Evolutionary conservation across 306 rosid species (phyloP).

Genomic region (Quercus rubra): DNA sequence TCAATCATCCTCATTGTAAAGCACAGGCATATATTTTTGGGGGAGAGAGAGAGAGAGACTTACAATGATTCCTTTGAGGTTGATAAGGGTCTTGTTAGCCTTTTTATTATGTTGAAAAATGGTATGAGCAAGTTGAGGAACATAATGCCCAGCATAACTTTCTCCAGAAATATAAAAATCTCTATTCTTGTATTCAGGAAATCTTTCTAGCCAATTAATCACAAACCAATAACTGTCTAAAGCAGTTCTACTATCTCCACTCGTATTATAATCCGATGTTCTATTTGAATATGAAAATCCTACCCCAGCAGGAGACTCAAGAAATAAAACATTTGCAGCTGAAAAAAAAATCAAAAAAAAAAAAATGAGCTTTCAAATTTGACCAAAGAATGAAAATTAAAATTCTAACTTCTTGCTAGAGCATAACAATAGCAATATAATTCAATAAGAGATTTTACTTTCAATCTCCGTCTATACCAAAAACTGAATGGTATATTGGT

Average conservation of each 20-base stretch:
- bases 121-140: conserved; percentile 85
- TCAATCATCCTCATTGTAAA: neutral
- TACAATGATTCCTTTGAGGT: conserved; percentile 91
- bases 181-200: conserved; percentile 66
- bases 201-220: conserved; percentile 86
- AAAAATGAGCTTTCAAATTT: neutral
- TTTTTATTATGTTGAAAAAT: conserved; percentile 56
- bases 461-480: accelerated
- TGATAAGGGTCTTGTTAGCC: conserved; percentile 47
- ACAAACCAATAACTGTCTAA: conserved; percentile 57
- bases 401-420: neutral
- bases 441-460: too few species aligned
- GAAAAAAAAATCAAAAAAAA: conserved; percentile 1
- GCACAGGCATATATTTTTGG: neutral
- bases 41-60: conserved; percentile 17
- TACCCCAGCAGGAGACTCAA: conserved; percentile 91
- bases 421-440: neutral
- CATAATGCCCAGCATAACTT: conserved; percentile 96
- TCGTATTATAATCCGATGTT: conserved; percentile 50
- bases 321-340: conserved; percentile 87
- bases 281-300: conserved; percentile 90
- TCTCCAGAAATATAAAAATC: conserved; percentile 86
- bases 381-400: neutral
- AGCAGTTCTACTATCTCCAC: conserved; percentile 77
- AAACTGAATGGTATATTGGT: too few species aligned